Evolutionary conservation across 805 yeast species (phyloP), one percentile per base, ranked within the genome.

Genomic region (Wickerhamomyces silvicola): DNA sequence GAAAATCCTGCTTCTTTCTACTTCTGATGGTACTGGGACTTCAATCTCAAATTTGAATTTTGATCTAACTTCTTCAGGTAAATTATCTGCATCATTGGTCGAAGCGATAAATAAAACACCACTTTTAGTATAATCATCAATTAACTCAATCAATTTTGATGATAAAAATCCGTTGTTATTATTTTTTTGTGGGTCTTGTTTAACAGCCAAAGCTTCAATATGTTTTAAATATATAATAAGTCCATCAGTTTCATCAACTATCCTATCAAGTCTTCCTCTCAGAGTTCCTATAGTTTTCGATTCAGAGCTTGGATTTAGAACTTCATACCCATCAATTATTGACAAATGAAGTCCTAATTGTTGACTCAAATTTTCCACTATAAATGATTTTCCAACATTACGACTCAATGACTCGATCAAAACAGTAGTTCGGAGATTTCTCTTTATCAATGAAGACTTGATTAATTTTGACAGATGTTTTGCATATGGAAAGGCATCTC

Each of bases 201-300:
- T 76, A 10, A 72, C 72, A 24, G 84, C 75, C n/a, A 90, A 52
- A 1, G 74, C 73, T 38, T 90, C 97, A 14, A 90, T 55, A 52
- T 90, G 96, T 36, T 72, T 70, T 16, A 86, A 48, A 42, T 71
- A 72, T 0, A 86, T 54, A 2, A 88, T 62, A 3, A 75, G 39
- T 7, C 64, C 58, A 0, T 72, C 25, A 29, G 72, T 62, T 38
- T 57, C 50, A 10, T 73, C 62, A 38, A 73, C 53, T 24, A 73
- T 61, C 14, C 78, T 66, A 41, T 87, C 97, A 6, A 85, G 63
- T 47, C 79, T 75, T 0, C 95, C 97, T 31, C 74, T 62, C 10
- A 90, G 62, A 2, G 73, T 58, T 0, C 95, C 98, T 14, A 90
- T 60, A 0, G 88, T 82, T 49, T 87, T 87, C 19, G 77, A 59